These are phyloP conservation scores for Penicillium oxalicum DNA, from an alignment of 2,329 filamentous ascomycete genomes.

Conservation along the genomic window DNA sequence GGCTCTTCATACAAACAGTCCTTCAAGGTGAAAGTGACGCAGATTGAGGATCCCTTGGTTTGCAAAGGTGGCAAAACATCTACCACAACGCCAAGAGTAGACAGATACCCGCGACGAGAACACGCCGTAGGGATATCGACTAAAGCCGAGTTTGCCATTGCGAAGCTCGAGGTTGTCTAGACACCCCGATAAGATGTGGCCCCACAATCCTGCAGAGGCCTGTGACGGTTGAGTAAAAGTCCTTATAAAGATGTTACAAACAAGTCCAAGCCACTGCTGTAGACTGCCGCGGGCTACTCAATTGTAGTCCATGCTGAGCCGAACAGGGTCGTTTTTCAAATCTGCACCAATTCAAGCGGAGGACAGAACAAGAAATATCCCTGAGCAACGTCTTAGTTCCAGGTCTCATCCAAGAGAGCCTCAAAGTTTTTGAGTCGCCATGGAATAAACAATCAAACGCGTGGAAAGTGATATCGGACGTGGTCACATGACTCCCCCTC, in stretches of 20 bases:
- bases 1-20: constrained; percentile 49
- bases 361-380: neutral
- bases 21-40: constrained; percentile 55
- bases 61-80: constrained; percentile 53
- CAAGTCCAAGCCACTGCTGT: neutral
- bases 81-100: constrained; percentile 64
- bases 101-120: constrained; percentile 38
- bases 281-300: constrained; percentile 1
- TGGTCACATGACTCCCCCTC: constrained; percentile 21
- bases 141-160: constrained; percentile 34
- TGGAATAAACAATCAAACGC: neutral
- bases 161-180: neutral
- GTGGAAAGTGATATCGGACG: constrained; percentile 9
- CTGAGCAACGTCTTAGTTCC: neutral
- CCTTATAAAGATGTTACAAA: constrained; percentile 1
- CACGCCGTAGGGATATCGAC: constrained; percentile 44
- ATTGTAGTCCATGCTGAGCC: constrained; percentile 5
- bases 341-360: neutral
- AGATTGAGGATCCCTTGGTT: constrained; percentile 54
- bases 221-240: neutral
- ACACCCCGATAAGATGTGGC: neutral
- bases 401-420: too few species aligned
- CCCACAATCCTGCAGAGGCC: neutral
- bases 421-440: too few species aligned
- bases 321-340: neutral